Evolutionary conservation across 2,329 filamentous ascomycete species (phyloP).

Genomic region (Septoria petroselini): DNA sequence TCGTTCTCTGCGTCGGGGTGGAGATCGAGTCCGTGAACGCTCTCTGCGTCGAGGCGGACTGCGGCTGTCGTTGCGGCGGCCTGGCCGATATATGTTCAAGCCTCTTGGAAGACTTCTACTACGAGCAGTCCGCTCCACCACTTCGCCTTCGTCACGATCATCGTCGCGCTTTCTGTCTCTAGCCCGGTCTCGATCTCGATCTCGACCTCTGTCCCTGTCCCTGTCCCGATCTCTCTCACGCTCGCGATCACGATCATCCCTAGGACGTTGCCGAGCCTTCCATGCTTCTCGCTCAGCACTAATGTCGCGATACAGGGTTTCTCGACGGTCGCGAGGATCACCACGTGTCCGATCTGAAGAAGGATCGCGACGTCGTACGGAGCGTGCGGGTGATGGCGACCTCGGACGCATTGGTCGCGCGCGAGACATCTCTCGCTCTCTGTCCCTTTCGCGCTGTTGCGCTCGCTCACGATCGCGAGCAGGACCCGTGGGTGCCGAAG

Average conservation of each 20-base stretch:
- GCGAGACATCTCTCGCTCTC: constrained; percentile 17
- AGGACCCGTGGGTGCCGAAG: constrained; percentile 22
- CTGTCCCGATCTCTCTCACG: constrained; percentile 27
- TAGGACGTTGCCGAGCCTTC: constrained; percentile 32
- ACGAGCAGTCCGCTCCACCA: constrained; percentile 30
- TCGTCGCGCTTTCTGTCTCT: constrained; percentile 16
- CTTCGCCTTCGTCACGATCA: constrained; percentile 34
- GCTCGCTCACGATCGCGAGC: constrained; percentile 17
- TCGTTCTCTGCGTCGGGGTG: constrained; percentile 17
- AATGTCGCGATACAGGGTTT: constrained; percentile 33
- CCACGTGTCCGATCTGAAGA: constrained; percentile 26
- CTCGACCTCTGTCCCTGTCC: constrained; percentile 40
- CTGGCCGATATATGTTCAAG: constrained; percentile 20
- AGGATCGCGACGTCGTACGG: constrained; percentile 28
- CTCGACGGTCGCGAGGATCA: constrained; percentile 25
- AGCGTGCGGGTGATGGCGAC: constrained; percentile 33
- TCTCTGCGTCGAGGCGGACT: constrained; percentile 26
- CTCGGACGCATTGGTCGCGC: constrained; percentile 25
- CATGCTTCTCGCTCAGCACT: constrained; percentile 36
- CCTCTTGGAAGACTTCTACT: constrained; percentile 22
- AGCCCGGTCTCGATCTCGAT: constrained; percentile 40
- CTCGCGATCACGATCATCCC: constrained; percentile 29
- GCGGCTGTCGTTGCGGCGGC: constrained; percentile 28
- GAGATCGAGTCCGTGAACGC: constrained; percentile 27
- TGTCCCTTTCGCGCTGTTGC: neutral